phyloP scores from a whole-genome alignment of 257 asterid genomes.

The Jacaranda copaia region DNA sequence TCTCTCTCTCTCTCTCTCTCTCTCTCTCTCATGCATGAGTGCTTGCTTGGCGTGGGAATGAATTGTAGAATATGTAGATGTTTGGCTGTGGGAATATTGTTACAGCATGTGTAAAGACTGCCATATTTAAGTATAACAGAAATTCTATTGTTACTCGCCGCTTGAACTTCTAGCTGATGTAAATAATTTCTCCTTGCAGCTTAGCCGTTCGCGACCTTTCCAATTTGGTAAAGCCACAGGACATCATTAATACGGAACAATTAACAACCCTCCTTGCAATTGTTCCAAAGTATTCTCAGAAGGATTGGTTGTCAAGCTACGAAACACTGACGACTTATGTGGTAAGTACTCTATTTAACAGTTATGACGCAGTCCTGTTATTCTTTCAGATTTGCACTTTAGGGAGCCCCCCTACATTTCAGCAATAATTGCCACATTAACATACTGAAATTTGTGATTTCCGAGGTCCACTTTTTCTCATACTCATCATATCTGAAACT shows the following conservation, averaged over 20 bases:
- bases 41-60: not conserved
- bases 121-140: not conserved
- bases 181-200: slow-evolving; percentile 51
- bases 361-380: slow-evolving; percentile 12
- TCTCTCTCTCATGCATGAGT: not conserved
- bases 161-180: slow-evolving; percentile 32
- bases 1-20: slow-evolving; percentile 18
- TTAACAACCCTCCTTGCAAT: slow-evolving; percentile 80
- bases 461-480: slow-evolving; percentile 5
- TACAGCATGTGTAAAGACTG: not conserved
- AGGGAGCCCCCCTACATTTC: not conserved
- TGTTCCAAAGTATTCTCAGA: slow-evolving; percentile 85
- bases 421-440: slow-evolving; percentile 1
- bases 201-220: slow-evolving; percentile 96
- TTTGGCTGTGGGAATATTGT: not conserved
- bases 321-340: slow-evolving; percentile 90
- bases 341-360: slow-evolving; percentile 53
- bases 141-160: not conserved
- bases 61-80: not conserved
- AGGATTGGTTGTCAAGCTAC: slow-evolving; percentile 93
- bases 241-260: slow-evolving; percentile 76
- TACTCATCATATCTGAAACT: slow-evolving; percentile 12
- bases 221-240: slow-evolving; percentile 79
- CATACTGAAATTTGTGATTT: slow-evolving; percentile 13
- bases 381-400: slow-evolving; percentile 14